phyloP scores from a whole-genome alignment of 2,329 filamentous ascomycete genomes.

The Lachnellula cervina region DNA sequence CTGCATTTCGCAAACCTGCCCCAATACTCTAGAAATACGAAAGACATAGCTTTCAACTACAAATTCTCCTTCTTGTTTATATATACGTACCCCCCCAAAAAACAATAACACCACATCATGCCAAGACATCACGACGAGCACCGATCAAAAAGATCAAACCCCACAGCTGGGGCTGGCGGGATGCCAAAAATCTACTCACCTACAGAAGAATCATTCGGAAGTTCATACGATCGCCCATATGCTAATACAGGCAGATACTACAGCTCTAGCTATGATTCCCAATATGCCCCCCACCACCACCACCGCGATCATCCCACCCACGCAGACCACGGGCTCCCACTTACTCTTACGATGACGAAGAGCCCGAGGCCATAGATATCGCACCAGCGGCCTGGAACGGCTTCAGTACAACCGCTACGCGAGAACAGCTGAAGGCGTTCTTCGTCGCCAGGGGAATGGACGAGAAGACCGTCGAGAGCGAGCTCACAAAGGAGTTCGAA shows the following conservation, averaged over 20 bases:
- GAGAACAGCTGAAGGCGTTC: neutral
- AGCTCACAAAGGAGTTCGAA: conserved; percentile 5
- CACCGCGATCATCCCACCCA: neutral
- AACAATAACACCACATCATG: no score
- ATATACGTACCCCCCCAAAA: no score
- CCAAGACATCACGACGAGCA: no score
- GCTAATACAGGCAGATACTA: neutral
- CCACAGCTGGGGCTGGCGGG: no score
- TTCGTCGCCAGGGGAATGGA: neutral
- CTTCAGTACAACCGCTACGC: neutral
- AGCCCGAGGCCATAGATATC: conserved; percentile 6
- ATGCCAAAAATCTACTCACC: neutral
- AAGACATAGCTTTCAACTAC: no score
- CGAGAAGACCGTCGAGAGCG: neutral
- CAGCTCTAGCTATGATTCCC: neutral
- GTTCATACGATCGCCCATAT: neutral
- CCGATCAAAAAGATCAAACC: neutral
- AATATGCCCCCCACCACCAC: neutral
- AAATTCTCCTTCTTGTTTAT: no score
- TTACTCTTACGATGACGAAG: conserved; percentile 13
- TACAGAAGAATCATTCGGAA: neutral
- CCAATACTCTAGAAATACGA: no score
- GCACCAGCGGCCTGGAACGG: conserved; percentile 7
- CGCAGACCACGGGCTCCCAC: neutral
- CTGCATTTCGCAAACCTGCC: no score